Base-by-base conservation (phyloP, 345 rosid genomes). In the Geranium brycei region DNA sequence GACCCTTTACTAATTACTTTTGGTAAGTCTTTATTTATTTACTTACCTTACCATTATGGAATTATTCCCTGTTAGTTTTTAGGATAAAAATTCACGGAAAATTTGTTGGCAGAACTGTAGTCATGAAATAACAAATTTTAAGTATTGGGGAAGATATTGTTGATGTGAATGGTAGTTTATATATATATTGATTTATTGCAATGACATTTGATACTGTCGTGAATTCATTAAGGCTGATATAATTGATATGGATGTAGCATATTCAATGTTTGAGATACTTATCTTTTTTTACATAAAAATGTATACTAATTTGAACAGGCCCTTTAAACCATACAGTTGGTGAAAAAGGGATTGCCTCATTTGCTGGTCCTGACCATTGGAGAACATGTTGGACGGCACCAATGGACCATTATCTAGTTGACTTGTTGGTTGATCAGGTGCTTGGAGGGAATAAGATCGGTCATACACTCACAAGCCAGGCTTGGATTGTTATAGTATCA, bases 401-500 rank as follows among this genome's bases (percentile, higher is more conserved):
- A 64, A 78, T 84, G 93, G 91, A 86, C 67, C 68, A 58, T 0
- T 73, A 69, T 72, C 77, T 88, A 66, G 64, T 87, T 51, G 83
- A 80, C 75, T 82, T 85, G 59, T 71, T 91, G 83, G 59, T 85
- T 64, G 82, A 85, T 75, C 85, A 82, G 62, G 67, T 69, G 63
- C 60, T 69, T 41, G 71, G 59, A 71, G 83, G 87, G 61, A 77
- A 77, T 57, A 79, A 75, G 70, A 66, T 79, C 51, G 78, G 71
- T 66, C 78, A 67, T 55, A 64, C 77, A 31, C 77, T 83, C 72
- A 76, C 71, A 53, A 89, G 85, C 62, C 80, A 78, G 67, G 82
- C 84, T 56, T 87, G 93, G 97, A 57, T 60, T 67, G 67, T 68
- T 68, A 83, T 91, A 75, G 79, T 77, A 16, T 72, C 76, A 65